Evolutionary conservation across 2,329 filamentous ascomycete genomes (phyloP).

Genomic region (Cladophialophora psammophila): DNA sequence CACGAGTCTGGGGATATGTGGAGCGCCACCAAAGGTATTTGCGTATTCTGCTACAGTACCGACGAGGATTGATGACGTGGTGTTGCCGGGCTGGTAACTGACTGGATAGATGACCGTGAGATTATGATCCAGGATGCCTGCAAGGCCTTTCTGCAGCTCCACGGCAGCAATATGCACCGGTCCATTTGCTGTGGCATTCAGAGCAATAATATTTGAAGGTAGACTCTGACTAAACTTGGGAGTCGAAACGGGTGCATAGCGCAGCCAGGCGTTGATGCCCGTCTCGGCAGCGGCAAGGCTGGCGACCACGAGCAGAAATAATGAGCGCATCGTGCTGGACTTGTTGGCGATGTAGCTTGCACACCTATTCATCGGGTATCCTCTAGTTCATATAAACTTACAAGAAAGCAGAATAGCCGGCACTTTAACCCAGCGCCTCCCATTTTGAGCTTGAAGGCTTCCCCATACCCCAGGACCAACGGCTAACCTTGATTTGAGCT

Average conservation of each 20-base stretch:
- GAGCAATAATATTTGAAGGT: constrained; percentile 59
- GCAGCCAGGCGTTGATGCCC: constrained; percentile 68
- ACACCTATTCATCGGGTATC: background rate
- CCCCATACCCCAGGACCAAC: constrained; percentile 20
- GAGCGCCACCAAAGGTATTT: constrained; percentile 36
- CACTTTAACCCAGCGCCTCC: constrained; percentile 8
- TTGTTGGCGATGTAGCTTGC: background rate
- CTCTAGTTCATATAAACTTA: constrained; percentile 6
- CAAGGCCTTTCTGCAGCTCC: constrained; percentile 66
- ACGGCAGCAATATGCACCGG: constrained; percentile 67
- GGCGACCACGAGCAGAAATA: constrained; percentile 18
- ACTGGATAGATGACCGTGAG: constrained; percentile 49
- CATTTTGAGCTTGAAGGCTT: constrained; percentile 3
- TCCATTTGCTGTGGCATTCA: constrained; percentile 62
- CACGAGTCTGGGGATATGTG: constrained; percentile 42
- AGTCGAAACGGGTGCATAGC: constrained; percentile 64
- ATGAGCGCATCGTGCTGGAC: constrained; percentile 12
- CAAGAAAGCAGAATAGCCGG: constrained; percentile 6
- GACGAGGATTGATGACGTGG: constrained; percentile 42
- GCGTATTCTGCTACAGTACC: constrained; percentile 46
- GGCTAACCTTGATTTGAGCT: constrained; percentile 9
- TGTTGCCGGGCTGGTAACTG: constrained; percentile 39
- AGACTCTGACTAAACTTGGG: constrained; percentile 49
- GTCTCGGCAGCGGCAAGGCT: constrained; percentile 58
- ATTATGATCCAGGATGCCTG: constrained; percentile 62